Base-by-base conservation (phyloP, 495 filamentous ascomycete species). In the Trichoderma virens region DNA sequence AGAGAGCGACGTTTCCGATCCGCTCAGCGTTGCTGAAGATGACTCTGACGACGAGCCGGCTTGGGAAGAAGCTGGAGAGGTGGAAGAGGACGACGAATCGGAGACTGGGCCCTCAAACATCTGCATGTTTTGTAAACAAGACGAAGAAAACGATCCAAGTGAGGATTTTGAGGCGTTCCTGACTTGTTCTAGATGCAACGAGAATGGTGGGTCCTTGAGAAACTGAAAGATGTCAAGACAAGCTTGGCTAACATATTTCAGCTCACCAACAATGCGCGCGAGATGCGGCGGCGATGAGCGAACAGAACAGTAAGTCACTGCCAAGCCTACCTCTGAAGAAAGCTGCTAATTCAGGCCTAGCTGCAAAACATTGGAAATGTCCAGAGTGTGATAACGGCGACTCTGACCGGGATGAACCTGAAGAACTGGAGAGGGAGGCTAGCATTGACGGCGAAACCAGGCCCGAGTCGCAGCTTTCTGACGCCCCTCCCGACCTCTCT, bases 241-340 rank as follows among this genome's bases (percentile, higher is more conserved):
- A 16, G 3, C 25, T 30, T 63, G 69, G 34, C 80, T 82, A 71
- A 83, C 73, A 56, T 27, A 70, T 68, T 77, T 74, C 76, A 92
- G 93, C 93, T 65, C 93, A 98, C 82, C 86, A 90, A 70, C 90
- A 97, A 85, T 98, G 93, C 76, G 94, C 93, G 65, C 87, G 91
- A 67, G 85, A 88, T 71, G 86, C 86, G 69, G 86, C 87, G 62
- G 87, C 90, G 47, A 79, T 95, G 69, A 80, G 81, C 60, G 62
- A 62, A 47, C 67, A 72, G 63, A 71, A 73, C 61, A 70, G 74
- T 77, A 67, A 67, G 71, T 61, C 47, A 3, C 35, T n/a, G 5
- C 8, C n/a, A 35, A 14, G 14, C 20, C 14, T 30, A 61, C 20
- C 7, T 9, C 7, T 9, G 3, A 2, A 35, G 20, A 16, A 35